Percentiles rank a stretch among this genome's conserved stretches.
Conservation (phyloP, 2,329 filamentous ascomycete species). For the Furcasterigmium sp. region DNA sequence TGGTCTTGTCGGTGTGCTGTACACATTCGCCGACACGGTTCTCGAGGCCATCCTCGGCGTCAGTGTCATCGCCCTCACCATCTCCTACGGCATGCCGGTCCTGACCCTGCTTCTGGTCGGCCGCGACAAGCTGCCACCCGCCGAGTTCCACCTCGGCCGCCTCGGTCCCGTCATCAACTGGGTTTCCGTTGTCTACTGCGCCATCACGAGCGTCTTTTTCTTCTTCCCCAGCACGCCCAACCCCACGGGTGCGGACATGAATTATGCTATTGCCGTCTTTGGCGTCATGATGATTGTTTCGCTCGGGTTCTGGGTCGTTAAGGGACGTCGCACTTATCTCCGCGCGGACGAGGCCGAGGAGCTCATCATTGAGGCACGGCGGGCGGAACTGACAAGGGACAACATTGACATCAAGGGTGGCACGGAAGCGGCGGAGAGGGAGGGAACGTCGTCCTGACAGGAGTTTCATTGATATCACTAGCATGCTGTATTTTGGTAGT, state of each 20-base stretch:
- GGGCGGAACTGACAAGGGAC: constrained; percentile 1
- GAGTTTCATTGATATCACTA: too few species aligned
- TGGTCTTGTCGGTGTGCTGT: constrained; percentile 45
- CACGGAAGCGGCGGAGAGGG: neutral
- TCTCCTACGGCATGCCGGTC: constrained; percentile 32
- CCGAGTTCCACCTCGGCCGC: constrained; percentile 38
- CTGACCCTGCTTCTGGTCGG: constrained; percentile 22
- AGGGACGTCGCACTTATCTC: constrained; percentile 34
- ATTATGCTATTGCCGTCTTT: constrained; percentile 52
- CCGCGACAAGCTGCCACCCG: constrained; percentile 44
- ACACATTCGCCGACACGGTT: constrained; percentile 48
- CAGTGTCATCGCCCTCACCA: constrained; percentile 50
- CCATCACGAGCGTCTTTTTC: constrained; percentile 48
- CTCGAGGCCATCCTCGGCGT: constrained; percentile 49
- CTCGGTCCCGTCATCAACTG: constrained; percentile 39
- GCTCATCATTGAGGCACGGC: constrained; percentile 5
- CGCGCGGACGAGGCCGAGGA: constrained; percentile 1
- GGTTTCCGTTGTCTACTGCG: constrained; percentile 45
- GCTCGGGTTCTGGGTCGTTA: constrained; percentile 43
- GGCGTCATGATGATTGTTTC: constrained; percentile 48
- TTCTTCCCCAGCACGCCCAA: constrained; percentile 43
- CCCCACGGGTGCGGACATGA: constrained; percentile 44
- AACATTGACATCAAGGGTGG: neutral
- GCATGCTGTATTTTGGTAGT: too few species aligned
- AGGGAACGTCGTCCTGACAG: too few species aligned